Evolutionary conservation across 2,329 filamentous ascomycete species (phyloP), one percentile per base, ranked within the genome.

Genomic region (Thermothelomyces thermophilus): DNA sequence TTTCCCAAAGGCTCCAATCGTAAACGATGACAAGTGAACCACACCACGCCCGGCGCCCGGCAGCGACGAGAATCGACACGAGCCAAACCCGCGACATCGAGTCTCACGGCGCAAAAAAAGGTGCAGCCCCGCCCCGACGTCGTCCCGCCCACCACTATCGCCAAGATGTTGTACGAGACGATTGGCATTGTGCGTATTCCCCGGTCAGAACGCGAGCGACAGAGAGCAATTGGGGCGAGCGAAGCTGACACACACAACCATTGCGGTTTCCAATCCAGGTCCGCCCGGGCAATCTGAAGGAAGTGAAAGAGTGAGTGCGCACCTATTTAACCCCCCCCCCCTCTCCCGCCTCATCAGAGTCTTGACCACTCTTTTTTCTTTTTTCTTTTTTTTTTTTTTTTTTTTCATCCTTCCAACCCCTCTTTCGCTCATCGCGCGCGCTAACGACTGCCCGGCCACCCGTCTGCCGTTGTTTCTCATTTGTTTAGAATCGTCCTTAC

Each of bases 161-260:
- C 17, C 41, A 76, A 68, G 58, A 96, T 98, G 93, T 75, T 98
- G 73, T 98, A 98, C 77, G 93, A 98, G 75, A 76, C 97, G 65
- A 93, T 98, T 70, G 93, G 87, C 69, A 85, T 96, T 72, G 93
- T 96, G 73, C 64, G 85, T 73, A 10, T 16, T 41, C 8, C 8
- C n/a, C 41, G 13, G 5, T 5, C 31, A 34, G 31, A 34, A 14
- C 11, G 5, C 31, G n/a, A 34, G 5, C 4, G 31, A 34, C 13
- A 16, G 7, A 16, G 7, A 46, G 9, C 10, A 16, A 35, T 8
- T n/a, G n/a, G n/a, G n/a, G n/a, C n/a, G n/a, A 17, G 8, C 34
- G 6, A 14, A 39, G 30, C 16, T 9, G 14, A 16, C 24, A 20
- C 51, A n/a, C n/a, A n/a, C n/a, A n/a, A n/a, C n/a, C n/a, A n/a